Conservation (phyloP, 176 grass and related monocot genomes). For the Puccinellia tenuiflora region DNA sequence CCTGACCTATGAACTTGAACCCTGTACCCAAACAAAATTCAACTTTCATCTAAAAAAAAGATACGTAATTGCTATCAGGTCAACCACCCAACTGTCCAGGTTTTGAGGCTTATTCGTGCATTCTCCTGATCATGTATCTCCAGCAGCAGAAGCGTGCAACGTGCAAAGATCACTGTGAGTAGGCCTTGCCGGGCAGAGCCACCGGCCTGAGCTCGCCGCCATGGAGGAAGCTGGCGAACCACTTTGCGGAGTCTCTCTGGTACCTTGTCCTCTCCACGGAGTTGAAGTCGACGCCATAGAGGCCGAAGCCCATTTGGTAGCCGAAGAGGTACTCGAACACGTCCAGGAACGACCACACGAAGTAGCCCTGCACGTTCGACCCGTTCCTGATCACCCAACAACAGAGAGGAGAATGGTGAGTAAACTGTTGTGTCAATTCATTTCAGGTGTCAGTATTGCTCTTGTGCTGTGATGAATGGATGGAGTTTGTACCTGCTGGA, state of each 20-base stretch:
- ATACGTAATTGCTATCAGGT: neutral
- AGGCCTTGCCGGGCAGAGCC: conserved; percentile 24
- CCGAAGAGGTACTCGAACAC: conserved; percentile 56
- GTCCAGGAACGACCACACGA: conserved; percentile 90
- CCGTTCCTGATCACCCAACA: conserved; percentile 51
- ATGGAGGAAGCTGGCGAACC: conserved; percentile 59
- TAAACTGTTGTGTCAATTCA: neutral
- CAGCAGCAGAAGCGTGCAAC: neutral
- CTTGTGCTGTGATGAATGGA: neutral
- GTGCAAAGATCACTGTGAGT: conserved; percentile 20
- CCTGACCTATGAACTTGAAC: neutral
- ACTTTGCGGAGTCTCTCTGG: conserved; percentile 52
- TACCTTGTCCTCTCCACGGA: conserved; percentile 52
- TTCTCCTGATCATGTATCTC: neutral
- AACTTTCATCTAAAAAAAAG: neutral
- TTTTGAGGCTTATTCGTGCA: neutral
- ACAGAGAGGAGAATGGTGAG: neutral
- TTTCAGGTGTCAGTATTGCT: neutral
- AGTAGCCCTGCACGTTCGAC: conserved; percentile 73
- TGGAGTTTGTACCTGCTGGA: conserved; percentile 34
- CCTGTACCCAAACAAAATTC: neutral
- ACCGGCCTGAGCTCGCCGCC: conserved; percentile 39
- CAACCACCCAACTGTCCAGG: neutral
- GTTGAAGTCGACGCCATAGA: conserved; percentile 56
- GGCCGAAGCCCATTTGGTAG: conserved; percentile 47